phyloP scores from a whole-genome alignment of 495 filamentous ascomycete species.

The Talaromyces liani region DNA sequence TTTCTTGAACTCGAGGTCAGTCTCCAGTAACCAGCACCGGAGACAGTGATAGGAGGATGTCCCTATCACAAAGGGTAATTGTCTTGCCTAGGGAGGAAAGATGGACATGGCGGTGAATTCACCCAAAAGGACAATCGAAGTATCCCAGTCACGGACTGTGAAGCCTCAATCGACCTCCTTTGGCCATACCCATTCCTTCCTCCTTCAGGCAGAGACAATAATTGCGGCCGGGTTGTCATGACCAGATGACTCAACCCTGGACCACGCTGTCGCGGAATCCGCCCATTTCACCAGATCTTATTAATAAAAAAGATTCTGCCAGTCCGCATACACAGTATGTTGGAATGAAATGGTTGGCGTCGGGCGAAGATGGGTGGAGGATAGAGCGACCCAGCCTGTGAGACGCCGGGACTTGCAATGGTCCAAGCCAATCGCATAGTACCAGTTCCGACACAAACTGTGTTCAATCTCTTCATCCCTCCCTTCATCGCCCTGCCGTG shows the following conservation, averaged over 20 bases:
- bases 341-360: slow-evolving; percentile 8
- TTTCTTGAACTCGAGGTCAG: slow-evolving; percentile 1
- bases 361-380: slow-evolving; percentile 8
- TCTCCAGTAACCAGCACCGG: not conserved
- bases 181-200: not conserved
- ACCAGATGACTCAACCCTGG: not conserved
- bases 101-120: not conserved
- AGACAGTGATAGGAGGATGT: slow-evolving; percentile 1
- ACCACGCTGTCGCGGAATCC: not conserved
- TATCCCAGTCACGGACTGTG: slow-evolving; percentile 1
- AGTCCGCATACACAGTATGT: slow-evolving; percentile 4
- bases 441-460: not conserved
- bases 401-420: slow-evolving; percentile 6
- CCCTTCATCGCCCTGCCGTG: slow-evolving; percentile 15
- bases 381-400: slow-evolving; percentile 13
- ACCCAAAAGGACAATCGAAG: not conserved
- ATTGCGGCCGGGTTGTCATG: slow-evolving; percentile 2
- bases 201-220: not conserved
- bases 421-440: not conserved
- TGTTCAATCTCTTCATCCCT: slow-evolving; percentile 10
- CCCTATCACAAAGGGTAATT: not conserved
- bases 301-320: slow-evolving; percentile 3
- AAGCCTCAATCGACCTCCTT: not conserved
- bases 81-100: not conserved
- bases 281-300: not conserved